Conservation (phyloP, 1,139 yeast genomes). For the Debaryomyces sp. region DNA sequence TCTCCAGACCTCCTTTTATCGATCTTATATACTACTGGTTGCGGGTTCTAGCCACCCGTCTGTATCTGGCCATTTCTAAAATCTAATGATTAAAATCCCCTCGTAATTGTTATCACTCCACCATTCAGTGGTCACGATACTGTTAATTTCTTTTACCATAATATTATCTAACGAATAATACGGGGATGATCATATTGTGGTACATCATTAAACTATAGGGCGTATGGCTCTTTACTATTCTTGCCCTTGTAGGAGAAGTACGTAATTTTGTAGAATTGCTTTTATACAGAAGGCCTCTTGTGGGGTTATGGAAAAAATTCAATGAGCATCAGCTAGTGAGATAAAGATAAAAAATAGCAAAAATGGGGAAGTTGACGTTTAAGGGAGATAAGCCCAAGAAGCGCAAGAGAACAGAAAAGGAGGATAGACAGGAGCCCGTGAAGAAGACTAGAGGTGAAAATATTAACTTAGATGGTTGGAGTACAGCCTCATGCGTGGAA, state of each 20-base stretch:
- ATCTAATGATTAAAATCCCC: conserved; percentile 5
- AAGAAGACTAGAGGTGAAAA: background rate
- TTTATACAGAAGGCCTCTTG: background rate
- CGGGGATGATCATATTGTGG: conserved; percentile 1
- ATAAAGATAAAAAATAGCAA: conserved; percentile 3
- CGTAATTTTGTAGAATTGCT: background rate
- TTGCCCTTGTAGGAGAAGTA: background rate
- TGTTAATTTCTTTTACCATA: conserved; percentile 7
- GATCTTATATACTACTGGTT: background rate
- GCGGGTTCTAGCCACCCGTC: conserved; percentile 1
- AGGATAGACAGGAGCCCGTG: background rate
- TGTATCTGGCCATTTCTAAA: background rate
- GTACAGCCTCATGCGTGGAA: conserved; percentile 9
- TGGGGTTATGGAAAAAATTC: background rate
- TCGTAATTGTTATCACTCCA: conserved; percentile 11
- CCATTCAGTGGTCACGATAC: conserved; percentile 11
- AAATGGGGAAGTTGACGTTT: conserved; percentile 16
- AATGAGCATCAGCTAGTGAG: conserved; percentile 8
- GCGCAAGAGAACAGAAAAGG: conserved; percentile 9
- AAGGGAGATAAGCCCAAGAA: conserved; percentile 16
- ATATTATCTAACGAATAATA: conserved; percentile 1
- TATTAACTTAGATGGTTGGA: conserved; percentile 13
- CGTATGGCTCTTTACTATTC: background rate
- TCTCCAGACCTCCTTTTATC: background rate
- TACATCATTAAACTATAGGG: background rate